Conservation (phyloP, 78 protist genomes). For the Isochrysis galbana region DNA sequence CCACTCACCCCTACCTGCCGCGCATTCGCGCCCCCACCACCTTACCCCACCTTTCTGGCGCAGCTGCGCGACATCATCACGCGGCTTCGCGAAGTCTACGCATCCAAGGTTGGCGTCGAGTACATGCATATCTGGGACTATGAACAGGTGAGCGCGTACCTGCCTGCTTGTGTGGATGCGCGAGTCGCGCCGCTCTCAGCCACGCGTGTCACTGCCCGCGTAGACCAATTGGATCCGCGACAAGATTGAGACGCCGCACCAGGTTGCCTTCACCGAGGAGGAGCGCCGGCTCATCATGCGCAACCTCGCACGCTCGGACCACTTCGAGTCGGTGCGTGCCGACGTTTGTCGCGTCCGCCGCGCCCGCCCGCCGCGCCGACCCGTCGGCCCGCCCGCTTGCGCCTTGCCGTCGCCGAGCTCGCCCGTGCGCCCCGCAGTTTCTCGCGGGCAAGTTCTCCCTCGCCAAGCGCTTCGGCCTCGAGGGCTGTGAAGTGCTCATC, state of each 20-base stretch:
- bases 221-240: slow-evolving; percentile 68
- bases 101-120: slow-evolving; percentile 59
- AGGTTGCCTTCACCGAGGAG: neutral
- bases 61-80: slow-evolving; percentile 47
- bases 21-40: no score
- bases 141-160: neutral
- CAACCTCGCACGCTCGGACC: slow-evolving; percentile 74
- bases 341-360: slow-evolving; percentile 18
- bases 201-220: slow-evolving; percentile 28
- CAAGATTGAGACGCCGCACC: slow-evolving; percentile 53
- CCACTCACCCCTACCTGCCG: no score
- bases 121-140: slow-evolving; percentile 51
- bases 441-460: no score
- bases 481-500: slow-evolving; percentile 83
- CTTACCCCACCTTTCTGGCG: no score
- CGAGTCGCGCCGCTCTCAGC: neutral
- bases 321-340: slow-evolving; percentile 68
- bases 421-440: no score
- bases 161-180: no score
- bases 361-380: neutral
- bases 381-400: neutral
- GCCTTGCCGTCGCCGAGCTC: no score
- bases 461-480: slow-evolving; percentile 94
- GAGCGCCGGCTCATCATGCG: slow-evolving; percentile 60
- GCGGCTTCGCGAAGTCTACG: slow-evolving; percentile 41